Percentiles rank a stretch among this genome's conserved stretches.
Evolutionary conservation across 75 land plant species (phyloP).

Genomic region (Isoetes taiwanensis): DNA sequence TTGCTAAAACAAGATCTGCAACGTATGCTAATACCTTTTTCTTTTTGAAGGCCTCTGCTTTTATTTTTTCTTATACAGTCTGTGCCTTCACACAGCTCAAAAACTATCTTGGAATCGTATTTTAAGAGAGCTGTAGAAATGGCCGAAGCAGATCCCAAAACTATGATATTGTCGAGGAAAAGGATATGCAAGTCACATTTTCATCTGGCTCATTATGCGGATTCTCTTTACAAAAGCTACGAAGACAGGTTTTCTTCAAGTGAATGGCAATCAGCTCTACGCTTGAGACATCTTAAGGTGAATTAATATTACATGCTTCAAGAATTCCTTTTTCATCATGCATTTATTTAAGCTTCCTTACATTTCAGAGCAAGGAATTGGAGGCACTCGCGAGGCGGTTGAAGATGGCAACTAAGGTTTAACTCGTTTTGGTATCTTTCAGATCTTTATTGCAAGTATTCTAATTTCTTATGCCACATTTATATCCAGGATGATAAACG

Average conservation of each 20-base stretch:
- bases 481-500: conserved; percentile 51
- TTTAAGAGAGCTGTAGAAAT: conserved; percentile 64
- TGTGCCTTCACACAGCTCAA: conserved; percentile 38
- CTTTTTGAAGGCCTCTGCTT: background rate
- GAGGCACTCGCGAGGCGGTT: background rate
- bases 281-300: conserved; percentile 80
- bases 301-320: background rate
- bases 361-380: background rate
- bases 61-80: background rate
- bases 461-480: background rate
- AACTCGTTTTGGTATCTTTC: background rate
- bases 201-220: conserved; percentile 85
- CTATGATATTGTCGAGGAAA: conserved; percentile 15
- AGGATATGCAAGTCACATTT: conserved; percentile 52
- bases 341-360: background rate
- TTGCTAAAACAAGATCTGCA: conserved; percentile 84
- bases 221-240: conserved; percentile 69
- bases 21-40: conserved; percentile 28
- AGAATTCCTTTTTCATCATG: background rate
- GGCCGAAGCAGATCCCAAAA: conserved; percentile 17
- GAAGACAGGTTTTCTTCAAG: conserved; percentile 80
- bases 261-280: conserved; percentile 94
- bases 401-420: background rate
- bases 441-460: background rate
- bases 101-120: conserved; percentile 75